Conservation (phyloP, 1,139 yeast species). For the Magnusiomyces paraingens region DNA sequence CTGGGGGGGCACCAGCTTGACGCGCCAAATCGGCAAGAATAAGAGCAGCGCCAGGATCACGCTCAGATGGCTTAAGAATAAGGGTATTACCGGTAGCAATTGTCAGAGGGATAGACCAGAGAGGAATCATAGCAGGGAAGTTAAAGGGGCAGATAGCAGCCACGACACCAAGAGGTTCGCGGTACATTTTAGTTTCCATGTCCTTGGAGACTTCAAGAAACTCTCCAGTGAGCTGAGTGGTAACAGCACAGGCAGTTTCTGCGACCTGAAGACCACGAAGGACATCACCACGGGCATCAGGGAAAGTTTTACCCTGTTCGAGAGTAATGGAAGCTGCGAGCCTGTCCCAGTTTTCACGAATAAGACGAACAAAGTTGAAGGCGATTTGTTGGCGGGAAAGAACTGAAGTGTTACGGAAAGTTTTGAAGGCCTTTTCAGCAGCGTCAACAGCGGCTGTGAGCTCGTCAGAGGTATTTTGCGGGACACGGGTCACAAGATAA, state of each 20-base stretch:
- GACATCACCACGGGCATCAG: conserved; percentile 75
- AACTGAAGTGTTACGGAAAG: conserved; percentile 54
- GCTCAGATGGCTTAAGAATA: conserved; percentile 70
- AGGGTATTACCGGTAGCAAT: conserved; percentile 76
- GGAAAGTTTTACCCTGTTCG: conserved; percentile 77
- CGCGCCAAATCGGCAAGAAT: conserved; percentile 67
- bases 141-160: conserved; percentile 72
- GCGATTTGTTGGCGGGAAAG: conserved; percentile 71
- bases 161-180: conserved; percentile 58
- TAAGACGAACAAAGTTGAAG: conserved; percentile 62
- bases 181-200: conserved; percentile 75
- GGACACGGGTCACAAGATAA: conserved; percentile 58
- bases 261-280: conserved; percentile 78
- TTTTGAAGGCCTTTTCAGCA: conserved; percentile 55
- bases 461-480: conserved; percentile 65
- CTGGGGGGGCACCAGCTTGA: conserved; percentile 75
- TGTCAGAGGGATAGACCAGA: conserved; percentile 73
- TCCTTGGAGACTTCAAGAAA: conserved; percentile 64
- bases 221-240: conserved; percentile 60
- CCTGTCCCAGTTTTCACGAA: conserved; percentile 63
- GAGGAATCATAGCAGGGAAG: conserved; percentile 83
- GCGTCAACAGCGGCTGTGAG: conserved; percentile 60
- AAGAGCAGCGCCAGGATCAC: conserved; percentile 74
- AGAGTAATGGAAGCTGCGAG: conserved; percentile 65
- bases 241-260: conserved; percentile 48